Evolutionary conservation across 495 filamentous ascomycete genomes (phyloP), one percentile per base, ranked within the genome.

Genomic region (Parachaetomium inaequale): DNA sequence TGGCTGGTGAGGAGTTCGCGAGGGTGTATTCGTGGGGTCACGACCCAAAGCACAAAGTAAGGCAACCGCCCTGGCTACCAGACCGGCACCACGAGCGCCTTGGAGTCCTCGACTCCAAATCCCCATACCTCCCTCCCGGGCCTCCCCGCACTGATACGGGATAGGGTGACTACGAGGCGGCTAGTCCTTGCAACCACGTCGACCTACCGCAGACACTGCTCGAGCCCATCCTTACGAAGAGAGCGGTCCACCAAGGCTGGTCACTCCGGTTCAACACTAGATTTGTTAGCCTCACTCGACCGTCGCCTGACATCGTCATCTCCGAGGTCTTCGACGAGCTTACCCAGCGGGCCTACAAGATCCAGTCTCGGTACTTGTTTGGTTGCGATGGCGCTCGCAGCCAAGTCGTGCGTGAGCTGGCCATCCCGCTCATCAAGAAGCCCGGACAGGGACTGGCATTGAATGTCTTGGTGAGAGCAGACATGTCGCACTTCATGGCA

Each of bases 341-440:
- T 26, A 74, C 80, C 0, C 66, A 72, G 2, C 32, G 51, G 2
- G 70, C 72, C 32, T 83, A 84, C 66, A 68, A 70, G 3, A 77
- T 85, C 31, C 70, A 75, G 21, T 79, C 80, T 6, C 78, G 75
- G 29, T 88, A 82, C 60, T 69, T 87, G 2, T 85, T 85, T 59
- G 84, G 84, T 0, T 79, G 79, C 17, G 84, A 87, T 58, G 84
- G 84, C 4, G 83, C 79, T 0, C 69, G 80, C 15, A 82, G 80
- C 62, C 71, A 75, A 34, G 74, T 87, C n/a, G 68, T 84, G 7
- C 70, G 75, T 19, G 76, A 81, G 65, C 66, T 82, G 0, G 64
- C 72, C 11, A 75, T 84, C 23, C 80, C 81, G 1, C 69, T 85
- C 45, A 71, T 76, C 42, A 77, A 78, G 57, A 74, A 80, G 58